A percentile compares a stretch with the other conserved stretches of the same genome.
Conservation (phyloP, 306 rosid species). For the Trifolium dubium region DNA sequence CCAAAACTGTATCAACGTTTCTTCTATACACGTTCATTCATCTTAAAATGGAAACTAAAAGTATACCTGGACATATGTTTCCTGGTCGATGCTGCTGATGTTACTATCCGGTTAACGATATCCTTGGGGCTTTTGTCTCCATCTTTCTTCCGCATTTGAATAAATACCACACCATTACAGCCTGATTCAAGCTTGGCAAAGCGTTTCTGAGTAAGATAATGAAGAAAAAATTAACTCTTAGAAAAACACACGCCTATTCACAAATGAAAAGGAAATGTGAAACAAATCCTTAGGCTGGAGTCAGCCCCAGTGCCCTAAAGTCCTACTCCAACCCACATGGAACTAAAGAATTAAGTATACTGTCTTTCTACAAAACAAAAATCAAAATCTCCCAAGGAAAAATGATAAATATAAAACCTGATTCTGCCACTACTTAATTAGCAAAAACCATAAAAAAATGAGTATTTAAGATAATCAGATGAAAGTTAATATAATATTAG, state of each 20-base stretch:
- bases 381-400: neutral
- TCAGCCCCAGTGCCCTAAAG: neutral
- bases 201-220: slow-evolving; percentile 56
- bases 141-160: slow-evolving; percentile 84
- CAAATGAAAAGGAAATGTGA: slow-evolving; percentile 24
- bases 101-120: slow-evolving; percentile 75
- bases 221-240: slow-evolving; percentile 29
- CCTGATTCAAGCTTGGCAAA: slow-evolving; percentile 86
- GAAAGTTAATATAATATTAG: neutral
- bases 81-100: slow-evolving; percentile 77
- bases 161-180: slow-evolving; percentile 85
- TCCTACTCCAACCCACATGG: neutral
- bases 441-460: neutral
- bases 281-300: slow-evolving; percentile 17
- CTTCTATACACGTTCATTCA: slow-evolving; percentile 23
- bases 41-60: slow-evolving; percentile 21
- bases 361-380: neutral
- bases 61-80: slow-evolving; percentile 88
- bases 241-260: slow-evolving; percentile 33
- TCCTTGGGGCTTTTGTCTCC: slow-evolving; percentile 77
- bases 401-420: slow-evolving; percentile 6
- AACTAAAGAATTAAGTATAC: neutral
- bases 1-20: slow-evolving; percentile 30
- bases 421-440: neutral
- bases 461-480: slow-evolving; percentile 6